A percentile compares a stretch with the other conserved stretches of the same genome.
phyloP scores from a whole-genome alignment of 768 basidiomycete genomes.

The Hypsizygus marmoreus region DNA sequence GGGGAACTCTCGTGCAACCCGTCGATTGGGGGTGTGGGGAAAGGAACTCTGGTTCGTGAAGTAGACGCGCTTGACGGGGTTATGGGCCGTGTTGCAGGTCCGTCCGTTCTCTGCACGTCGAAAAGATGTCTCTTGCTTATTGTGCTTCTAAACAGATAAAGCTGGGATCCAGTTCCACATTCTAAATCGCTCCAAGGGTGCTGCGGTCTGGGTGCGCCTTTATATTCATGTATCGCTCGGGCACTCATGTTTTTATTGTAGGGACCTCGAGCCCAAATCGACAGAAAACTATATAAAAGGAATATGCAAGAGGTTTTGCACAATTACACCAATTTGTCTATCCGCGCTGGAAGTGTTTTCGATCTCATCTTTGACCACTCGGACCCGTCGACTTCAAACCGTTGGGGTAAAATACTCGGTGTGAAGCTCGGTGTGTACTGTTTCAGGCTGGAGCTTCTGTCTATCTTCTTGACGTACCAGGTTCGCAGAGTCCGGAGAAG shows the following conservation, averaged over 20 bases:
- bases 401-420: conserved; percentile 61
- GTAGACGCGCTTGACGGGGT: conserved; percentile 89
- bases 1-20: conserved; percentile 90
- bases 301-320: conserved; percentile 75
- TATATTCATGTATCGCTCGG: not conserved
- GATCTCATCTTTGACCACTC: conserved; percentile 70
- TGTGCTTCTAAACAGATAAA: conserved; percentile 52
- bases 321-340: conserved; percentile 67
- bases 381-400: conserved; percentile 28
- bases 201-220: conserved; percentile 82
- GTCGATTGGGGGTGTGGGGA: conserved; percentile 89
- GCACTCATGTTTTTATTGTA: conserved; percentile 27
- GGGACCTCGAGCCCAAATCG: conserved; percentile 91
- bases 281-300: conserved; percentile 78
- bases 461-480: not conserved
- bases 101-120: conserved; percentile 17
- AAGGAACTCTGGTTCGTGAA: conserved; percentile 89
- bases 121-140: not conserved
- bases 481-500: conserved; percentile 67
- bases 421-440: conserved; percentile 59
- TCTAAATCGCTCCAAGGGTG: conserved; percentile 81
- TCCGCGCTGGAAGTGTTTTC: conserved; percentile 75
- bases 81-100: conserved; percentile 82
- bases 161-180: conserved; percentile 90
- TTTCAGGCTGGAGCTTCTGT: not conserved